phyloP scores from a whole-genome alignment of 2,329 filamentous ascomycete species.

The Monosporascus sp. region DNA sequence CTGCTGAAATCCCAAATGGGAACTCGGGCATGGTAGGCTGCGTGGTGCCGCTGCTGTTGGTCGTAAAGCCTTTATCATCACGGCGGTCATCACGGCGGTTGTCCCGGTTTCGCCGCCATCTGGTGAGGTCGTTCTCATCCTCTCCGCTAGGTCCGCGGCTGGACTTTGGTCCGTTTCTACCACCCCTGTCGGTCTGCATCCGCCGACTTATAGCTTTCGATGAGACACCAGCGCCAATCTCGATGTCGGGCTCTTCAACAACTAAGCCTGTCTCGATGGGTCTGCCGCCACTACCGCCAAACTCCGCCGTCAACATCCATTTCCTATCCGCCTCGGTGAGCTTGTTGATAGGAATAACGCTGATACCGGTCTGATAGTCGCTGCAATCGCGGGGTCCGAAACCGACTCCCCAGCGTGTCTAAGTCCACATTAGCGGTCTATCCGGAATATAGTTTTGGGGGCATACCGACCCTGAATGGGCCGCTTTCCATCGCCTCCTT shows the following conservation, averaged over 20 bases:
- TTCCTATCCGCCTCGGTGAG: slow-evolving; percentile 95
- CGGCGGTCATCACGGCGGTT: slow-evolving; percentile 15
- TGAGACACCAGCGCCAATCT: slow-evolving; percentile 94
- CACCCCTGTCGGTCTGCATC: slow-evolving; percentile 64
- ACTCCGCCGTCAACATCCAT: slow-evolving; percentile 93
- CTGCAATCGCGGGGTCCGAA: slow-evolving; percentile 97
- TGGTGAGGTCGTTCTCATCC: slow-evolving; percentile 20
- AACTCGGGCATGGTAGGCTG: slow-evolving; percentile 31
- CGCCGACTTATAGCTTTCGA: slow-evolving; percentile 76
- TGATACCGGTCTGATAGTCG: slow-evolving; percentile 88
- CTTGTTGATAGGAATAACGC: slow-evolving; percentile 85
- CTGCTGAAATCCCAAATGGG: slow-evolving; percentile 38
- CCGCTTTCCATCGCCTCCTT: slow-evolving; percentile 84
- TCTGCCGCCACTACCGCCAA: slow-evolving; percentile 82
- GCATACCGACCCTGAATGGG: slow-evolving; percentile 60
- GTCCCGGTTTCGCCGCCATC: slow-evolving; percentile 24
- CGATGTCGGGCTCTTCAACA: slow-evolving; percentile 96
- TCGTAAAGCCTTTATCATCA: slow-evolving; percentile 16
- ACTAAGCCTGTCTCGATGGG: slow-evolving; percentile 77
- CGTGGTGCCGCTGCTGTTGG: slow-evolving; percentile 7
- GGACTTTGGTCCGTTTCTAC: slow-evolving; percentile 59
- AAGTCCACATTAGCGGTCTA: slow-evolving; percentile 17
- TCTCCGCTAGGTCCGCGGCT: slow-evolving; percentile 37
- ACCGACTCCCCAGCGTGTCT: slow-evolving; percentile 96
- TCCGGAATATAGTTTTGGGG: slow-evolving; percentile 2